A percentile compares a stretch with the other conserved stretches of the same genome.
These are phyloP conservation scores for Lachancea dasiensis DNA, from an alignment of 805 yeast genomes.

Conservation along the genomic window DNA sequence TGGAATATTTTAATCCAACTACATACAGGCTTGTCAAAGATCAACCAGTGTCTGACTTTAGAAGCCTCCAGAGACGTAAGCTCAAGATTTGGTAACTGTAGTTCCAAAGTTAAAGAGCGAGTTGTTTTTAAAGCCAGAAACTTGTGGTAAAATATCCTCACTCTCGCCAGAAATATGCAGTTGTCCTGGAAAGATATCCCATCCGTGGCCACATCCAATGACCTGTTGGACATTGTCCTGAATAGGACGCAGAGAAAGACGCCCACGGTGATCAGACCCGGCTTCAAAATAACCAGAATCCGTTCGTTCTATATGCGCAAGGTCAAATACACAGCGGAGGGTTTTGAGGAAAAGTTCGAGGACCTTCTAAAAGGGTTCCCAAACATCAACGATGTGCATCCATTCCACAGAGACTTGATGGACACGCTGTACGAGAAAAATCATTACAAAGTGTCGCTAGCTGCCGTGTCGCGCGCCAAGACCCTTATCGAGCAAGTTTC, in stretches of 20 bases:
- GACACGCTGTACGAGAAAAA: conserved; percentile 97
- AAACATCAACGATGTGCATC: conserved; percentile 94
- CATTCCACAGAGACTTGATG: conserved; percentile 96
- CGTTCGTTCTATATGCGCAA: conserved; percentile 98
- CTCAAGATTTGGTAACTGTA: too few relatives aligned
- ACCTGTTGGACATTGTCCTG: conserved; percentile 90
- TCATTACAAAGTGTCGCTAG: conserved; percentile 94
- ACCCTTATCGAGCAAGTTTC: conserved; percentile 92
- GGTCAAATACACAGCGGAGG: conserved; percentile 93
- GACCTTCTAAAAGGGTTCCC: conserved; percentile 88
- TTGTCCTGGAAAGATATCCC: conserved; percentile 98
- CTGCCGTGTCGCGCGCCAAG: conserved; percentile 91
- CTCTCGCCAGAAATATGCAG: conserved; percentile 53
- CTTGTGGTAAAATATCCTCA: not conserved
- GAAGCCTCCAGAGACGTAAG: too few relatives aligned
- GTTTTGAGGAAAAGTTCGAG: conserved; percentile 86
- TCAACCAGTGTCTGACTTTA: too few relatives aligned
- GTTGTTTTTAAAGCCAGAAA: not conserved
- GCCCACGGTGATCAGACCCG: conserved; percentile 97
- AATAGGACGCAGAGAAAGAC: conserved; percentile 98
- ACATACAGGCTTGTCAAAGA: too few relatives aligned
- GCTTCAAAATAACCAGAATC: conserved; percentile 93
- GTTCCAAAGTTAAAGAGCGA: too few relatives aligned
- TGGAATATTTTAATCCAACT: too few relatives aligned
- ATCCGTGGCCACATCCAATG: conserved; percentile 85